phyloP scores from a whole-genome alignment of 2,329 filamentous ascomycete genomes.

The Pseudogymnoascus sp. region DNA sequence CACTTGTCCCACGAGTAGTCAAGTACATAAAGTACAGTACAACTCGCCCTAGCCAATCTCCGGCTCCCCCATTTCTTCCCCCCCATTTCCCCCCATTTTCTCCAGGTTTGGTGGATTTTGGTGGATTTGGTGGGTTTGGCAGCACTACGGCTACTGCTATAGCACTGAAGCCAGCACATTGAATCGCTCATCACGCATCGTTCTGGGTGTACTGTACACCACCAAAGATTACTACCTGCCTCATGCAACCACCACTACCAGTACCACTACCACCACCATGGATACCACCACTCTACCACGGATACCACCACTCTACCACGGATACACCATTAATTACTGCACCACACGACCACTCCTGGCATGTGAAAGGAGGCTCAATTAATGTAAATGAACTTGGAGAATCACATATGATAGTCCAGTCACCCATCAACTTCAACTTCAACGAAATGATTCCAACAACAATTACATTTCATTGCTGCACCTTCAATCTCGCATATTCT shows the following conservation, averaged over 20 bases:
- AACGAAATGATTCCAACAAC: neutral
- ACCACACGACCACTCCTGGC: neutral
- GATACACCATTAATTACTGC: neutral
- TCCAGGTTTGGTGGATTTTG: neutral
- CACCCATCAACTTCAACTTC: neutral
- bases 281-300: neutral
- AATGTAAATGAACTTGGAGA: neutral
- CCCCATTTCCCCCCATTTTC: neutral
- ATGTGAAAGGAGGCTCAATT: constrained; percentile 5
- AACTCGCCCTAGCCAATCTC: neutral
- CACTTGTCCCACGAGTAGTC: neutral
- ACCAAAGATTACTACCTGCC: neutral
- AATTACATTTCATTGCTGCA: neutral
- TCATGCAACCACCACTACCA: neutral
- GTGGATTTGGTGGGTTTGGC: neutral
- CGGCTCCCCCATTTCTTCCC: neutral
- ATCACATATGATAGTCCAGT: neutral
- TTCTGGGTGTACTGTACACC: neutral
- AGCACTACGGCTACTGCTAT: neutral
- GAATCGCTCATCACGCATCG: neutral
- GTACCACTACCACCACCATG: neutral
- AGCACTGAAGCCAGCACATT: neutral
- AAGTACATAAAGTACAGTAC: neutral
- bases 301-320: no score
- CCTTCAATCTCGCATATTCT: neutral